phyloP scores from a whole-genome alignment of 192 early-diverging fungal genomes.

The Pecoramyces ruminantium region DNA sequence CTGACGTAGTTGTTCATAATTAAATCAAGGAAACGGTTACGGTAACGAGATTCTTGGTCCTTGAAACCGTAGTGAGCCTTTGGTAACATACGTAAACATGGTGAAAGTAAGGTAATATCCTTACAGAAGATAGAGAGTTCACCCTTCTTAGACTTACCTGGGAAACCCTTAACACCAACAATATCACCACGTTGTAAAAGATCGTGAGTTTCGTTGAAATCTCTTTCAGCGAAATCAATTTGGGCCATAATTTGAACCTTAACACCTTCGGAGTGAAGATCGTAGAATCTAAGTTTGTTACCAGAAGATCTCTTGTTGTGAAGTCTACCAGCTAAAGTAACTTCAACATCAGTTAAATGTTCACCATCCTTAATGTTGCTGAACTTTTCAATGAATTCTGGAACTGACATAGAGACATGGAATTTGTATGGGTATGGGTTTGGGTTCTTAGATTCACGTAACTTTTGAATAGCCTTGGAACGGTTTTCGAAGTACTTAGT shows the following conservation, averaged over 20 bases:
- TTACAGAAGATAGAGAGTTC: constrained; percentile 90
- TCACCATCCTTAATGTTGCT: constrained; percentile 48
- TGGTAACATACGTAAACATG: constrained; percentile 91
- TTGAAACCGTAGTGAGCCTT: constrained; percentile 89
- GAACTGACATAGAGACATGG: constrained; percentile 67
- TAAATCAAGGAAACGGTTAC: constrained; percentile 93
- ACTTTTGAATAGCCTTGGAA: constrained; percentile 60
- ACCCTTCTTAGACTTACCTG: constrained; percentile 82
- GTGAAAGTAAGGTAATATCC: constrained; percentile 71
- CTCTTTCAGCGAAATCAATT: constrained; percentile 43
- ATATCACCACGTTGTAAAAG: constrained; percentile 85
- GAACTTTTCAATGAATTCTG: constrained; percentile 78
- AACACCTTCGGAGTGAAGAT: constrained; percentile 78
- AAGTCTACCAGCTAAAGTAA: constrained; percentile 78
- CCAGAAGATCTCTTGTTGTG: constrained; percentile 88
- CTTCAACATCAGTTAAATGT: constrained; percentile 37
- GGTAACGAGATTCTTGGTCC: constrained; percentile 92
- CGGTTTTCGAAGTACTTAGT: constrained; percentile 92
- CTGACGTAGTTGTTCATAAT: constrained; percentile 96
- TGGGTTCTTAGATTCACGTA: constrained; percentile 64
- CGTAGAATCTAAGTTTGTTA: constrained; percentile 88
- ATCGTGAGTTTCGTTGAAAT: constrained; percentile 67
- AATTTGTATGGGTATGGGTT: constrained; percentile 99
- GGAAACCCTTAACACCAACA: constrained; percentile 78
- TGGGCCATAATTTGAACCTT: constrained; percentile 91